phyloP scores from a whole-genome alignment of 441 rosid species.

The Arabidopsis hybrid region DNA sequence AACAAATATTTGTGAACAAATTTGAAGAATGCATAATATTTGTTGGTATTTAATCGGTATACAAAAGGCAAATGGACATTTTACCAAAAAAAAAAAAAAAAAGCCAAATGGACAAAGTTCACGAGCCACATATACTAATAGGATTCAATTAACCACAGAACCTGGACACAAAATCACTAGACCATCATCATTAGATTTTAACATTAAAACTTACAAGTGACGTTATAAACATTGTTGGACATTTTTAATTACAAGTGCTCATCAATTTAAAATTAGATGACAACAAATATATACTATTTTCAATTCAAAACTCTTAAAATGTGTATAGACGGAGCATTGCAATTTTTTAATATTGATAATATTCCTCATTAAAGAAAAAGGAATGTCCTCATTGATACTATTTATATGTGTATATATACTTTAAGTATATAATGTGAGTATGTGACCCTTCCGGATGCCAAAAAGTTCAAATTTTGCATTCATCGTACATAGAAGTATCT shows the following conservation, averaged over 20 bases:
- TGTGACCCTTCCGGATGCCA: constrained; percentile 7
- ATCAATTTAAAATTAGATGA: not conserved
- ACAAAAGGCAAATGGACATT: too few relatives aligned
- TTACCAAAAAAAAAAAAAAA: too few relatives aligned
- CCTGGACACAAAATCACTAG: not conserved
- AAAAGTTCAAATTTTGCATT: constrained; percentile 1
- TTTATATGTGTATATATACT: not conserved
- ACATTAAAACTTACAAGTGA: not conserved
- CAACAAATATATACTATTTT: not conserved
- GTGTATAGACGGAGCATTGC: not conserved
- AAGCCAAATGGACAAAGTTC: not conserved
- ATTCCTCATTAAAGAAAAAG: constrained; percentile 3
- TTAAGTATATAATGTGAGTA: not conserved
- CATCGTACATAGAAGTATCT: constrained; percentile 26
- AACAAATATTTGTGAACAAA: not conserved
- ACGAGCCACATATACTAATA: not conserved
- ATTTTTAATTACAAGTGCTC: constrained; percentile 3
- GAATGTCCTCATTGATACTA: constrained; percentile 15
- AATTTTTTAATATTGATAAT: not conserved
- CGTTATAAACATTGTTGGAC: not conserved
- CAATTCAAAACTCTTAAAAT: not conserved
- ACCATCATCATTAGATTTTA: not conserved
- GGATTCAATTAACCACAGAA: not conserved
- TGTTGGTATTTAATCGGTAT: not conserved
- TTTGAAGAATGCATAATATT: not conserved